phyloP scores from a whole-genome alignment of 1,284 basidiomycete species.

The Papiliotrema nemorosa region DNA sequence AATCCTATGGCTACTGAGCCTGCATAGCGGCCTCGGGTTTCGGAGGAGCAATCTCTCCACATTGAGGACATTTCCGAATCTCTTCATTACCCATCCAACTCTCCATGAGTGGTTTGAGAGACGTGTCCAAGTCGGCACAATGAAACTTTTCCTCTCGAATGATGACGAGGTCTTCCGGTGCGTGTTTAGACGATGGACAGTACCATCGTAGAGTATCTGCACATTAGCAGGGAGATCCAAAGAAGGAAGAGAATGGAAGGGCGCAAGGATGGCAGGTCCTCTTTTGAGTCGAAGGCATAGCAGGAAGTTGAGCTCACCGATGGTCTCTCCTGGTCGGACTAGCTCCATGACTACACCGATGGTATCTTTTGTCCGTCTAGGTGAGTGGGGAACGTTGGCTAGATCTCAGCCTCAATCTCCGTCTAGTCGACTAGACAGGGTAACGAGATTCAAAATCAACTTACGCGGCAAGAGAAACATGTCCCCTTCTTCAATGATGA shows the following conservation, averaged over 20 bases:
- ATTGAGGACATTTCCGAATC: conserved; percentile 64
- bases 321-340: conserved; percentile 62
- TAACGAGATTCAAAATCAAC: conserved; percentile 18
- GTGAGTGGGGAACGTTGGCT: conserved; percentile 95
- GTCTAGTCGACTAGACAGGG: not conserved
- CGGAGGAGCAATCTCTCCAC: conserved; percentile 61
- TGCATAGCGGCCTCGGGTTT: conserved; percentile 17
- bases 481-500: conserved; percentile 86
- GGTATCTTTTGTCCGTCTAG: conserved; percentile 83
- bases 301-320: conserved; percentile 42
- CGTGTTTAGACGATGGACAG: conserved; percentile 64
- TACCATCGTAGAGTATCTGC: conserved; percentile 92
- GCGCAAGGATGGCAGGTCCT: too few relatives aligned
- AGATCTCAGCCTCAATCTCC: not conserved
- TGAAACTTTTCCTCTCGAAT: conserved; percentile 86
- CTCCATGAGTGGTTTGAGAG: conserved; percentile 88
- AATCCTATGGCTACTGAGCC: too few relatives aligned
- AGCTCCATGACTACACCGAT: conserved; percentile 93
- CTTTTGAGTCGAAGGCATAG: too few relatives aligned
- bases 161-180: conserved; percentile 65
- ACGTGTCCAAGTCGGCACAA: conserved; percentile 85
- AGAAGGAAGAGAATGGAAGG: too few relatives aligned
- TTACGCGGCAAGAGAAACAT: conserved; percentile 91
- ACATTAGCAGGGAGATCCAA: not conserved
- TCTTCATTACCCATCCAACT: conserved; percentile 64